Percentiles rank a stretch among this genome's conserved stretches.
These are phyloP conservation scores for Fusarium poae DNA, from an alignment of 2,329 filamentous ascomycete species.

Conservation along the genomic window DNA sequence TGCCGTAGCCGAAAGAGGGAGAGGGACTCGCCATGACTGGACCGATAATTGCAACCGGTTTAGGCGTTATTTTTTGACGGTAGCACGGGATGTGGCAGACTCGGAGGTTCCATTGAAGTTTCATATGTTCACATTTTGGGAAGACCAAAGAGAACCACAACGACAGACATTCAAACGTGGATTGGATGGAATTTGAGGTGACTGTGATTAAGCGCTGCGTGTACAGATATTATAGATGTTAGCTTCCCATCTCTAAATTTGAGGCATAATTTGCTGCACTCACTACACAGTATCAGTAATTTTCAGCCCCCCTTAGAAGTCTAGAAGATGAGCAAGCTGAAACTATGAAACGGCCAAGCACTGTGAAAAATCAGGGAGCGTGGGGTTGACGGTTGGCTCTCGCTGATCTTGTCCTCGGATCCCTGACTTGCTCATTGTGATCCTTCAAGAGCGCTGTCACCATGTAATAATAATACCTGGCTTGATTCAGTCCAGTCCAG, in stretches of 20 bases:
- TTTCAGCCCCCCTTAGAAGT: not conserved
- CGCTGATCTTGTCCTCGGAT: constrained; percentile 32
- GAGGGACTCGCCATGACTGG: constrained; percentile 10
- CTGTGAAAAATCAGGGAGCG: constrained; percentile 38
- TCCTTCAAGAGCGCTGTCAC: constrained; percentile 13
- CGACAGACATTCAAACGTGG: not conserved
- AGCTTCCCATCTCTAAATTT: constrained; percentile 1
- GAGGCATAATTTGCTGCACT: not conserved
- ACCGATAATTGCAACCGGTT: constrained; percentile 30
- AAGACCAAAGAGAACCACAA: constrained; percentile 2
- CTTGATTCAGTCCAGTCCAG: constrained; percentile 17
- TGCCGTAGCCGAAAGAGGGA: constrained; percentile 13
- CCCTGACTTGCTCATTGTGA: constrained; percentile 26
- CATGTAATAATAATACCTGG: not conserved
- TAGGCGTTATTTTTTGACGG: constrained; percentile 19
- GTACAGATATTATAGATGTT: constrained; percentile 2
- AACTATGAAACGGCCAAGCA: constrained; percentile 40
- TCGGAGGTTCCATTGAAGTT: constrained; percentile 7
- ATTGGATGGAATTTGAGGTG: constrained; percentile 11
- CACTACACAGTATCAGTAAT: not conserved
- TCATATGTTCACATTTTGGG: constrained; percentile 10
- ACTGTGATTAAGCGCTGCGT: constrained; percentile 20
- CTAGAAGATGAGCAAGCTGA: constrained; percentile 4
- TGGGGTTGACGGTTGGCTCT: constrained; percentile 50
- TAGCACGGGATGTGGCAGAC: constrained; percentile 34